Conservation (phyloP, 1,284 basidiomycete genomes). For the Cryptococcus deneoformans region DNA sequence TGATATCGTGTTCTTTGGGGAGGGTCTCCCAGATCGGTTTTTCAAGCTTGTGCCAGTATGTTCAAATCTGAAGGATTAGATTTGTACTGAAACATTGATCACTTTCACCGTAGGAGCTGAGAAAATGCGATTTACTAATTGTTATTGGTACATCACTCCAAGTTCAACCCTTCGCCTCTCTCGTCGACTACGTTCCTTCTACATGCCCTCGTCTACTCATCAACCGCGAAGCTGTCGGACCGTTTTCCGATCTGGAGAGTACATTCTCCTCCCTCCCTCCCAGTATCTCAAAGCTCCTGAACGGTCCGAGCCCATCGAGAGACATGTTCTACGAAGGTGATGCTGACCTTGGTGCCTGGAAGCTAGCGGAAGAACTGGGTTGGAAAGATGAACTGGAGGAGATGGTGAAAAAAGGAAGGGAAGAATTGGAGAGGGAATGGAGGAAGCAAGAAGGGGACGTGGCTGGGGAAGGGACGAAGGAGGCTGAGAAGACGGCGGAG, state of each 20-base stretch:
- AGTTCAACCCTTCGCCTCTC: constrained; percentile 57
- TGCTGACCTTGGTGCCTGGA: constrained; percentile 39
- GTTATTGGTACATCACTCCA: constrained; percentile 82
- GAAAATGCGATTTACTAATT: constrained; percentile 74
- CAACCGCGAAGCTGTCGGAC: constrained; percentile 56
- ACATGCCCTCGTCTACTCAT: constrained; percentile 54
- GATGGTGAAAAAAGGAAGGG: constrained; percentile 27
- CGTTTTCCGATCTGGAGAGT: constrained; percentile 19
- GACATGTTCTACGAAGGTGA: constrained; percentile 49
- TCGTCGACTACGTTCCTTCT: constrained; percentile 51
- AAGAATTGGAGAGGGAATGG: constrained; percentile 32
- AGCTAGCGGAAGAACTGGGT: constrained; percentile 38
- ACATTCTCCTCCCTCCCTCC: not conserved
- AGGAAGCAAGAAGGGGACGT: constrained; percentile 14
- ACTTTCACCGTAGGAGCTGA: not conserved
- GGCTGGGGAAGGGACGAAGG: constrained; percentile 1
- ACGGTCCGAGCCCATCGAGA: constrained; percentile 5
- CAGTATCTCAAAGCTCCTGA: not conserved
- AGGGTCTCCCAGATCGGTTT: constrained; percentile 54
- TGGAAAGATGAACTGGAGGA: constrained; percentile 45
- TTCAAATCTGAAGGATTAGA: not conserved
- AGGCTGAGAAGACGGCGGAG: constrained; percentile 2
- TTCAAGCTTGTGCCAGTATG: constrained; percentile 39
- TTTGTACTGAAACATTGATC: not conserved
- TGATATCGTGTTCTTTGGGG: constrained; percentile 94